Evolutionary conservation across 495 filamentous ascomycete genomes (phyloP), one percentile per base, ranked within the genome.

Genomic region (Xylaria flabelliformis): DNA sequence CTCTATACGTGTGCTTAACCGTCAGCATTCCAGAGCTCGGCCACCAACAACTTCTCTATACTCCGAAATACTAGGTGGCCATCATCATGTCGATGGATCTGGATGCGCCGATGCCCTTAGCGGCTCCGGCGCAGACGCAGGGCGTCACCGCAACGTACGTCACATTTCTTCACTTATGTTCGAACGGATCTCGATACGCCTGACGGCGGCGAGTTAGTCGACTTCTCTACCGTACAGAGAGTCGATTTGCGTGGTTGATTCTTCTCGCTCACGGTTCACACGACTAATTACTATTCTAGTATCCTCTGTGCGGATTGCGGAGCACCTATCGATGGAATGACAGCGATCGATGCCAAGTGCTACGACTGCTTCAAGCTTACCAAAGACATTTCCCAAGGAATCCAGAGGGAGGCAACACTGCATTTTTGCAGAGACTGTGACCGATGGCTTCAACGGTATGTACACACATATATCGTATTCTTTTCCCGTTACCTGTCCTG

Each of bases 221-320:
- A 6, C 8, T 1, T 34, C 48, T 17, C 29, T 67, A 29, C 7
- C 13, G 0, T n/a, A n/a, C 8, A 24, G 55, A 29, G 15, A 15
- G 6, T 32, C 1, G 32, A 34, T 36, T 21, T 29, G 21, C 24
- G 24, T 34, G 19, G 69, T 19, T 9, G 2, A 26, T 6, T 1
- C 17, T 6, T 12, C 13, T 64, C 5, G 19, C n/a, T 24, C 17
- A n/a, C 4, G 21, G n/a, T 50, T 21, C 17, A 26, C 50, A 51
- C 21, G 34, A 29, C 70, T 72, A 69, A 73, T 34, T 15, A 10
- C 21, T 24, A 69, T 64, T 17, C 19, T 62, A 97, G 92, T 10
- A 97, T 97, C 76, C 92, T 98, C 36, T 98, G 95, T 82, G 97
- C 91, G 83, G 95, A 97, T 85, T 98, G 95, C 81, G 95, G 94